Evolutionary conservation across 2,329 filamentous ascomycete species (phyloP), one percentile per base, ranked within the genome.

Genomic region (Pseudomassariella vexata): DNA sequence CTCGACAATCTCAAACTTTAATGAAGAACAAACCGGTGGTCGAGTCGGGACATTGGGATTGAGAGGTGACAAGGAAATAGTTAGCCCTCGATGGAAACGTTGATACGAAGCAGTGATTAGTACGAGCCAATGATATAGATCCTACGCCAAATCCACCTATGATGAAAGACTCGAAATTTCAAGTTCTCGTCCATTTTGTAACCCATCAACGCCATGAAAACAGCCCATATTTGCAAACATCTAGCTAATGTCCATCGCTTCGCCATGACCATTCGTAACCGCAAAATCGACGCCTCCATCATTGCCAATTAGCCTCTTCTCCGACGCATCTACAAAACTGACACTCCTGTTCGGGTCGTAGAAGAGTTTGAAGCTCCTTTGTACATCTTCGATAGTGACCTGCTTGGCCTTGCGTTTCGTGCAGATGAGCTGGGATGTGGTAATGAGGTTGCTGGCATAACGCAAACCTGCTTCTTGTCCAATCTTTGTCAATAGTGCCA

Each of bases 381-480:
- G 84, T 9, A 98, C 89, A 53, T 98, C 92, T 35, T 86, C 79
- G 36, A 95, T 74, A 36, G 74, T 77, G 28, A 98, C 85, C 51
- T 90, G 82, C 59, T 85, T 86, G 11, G 83, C 82, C 52, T 80
- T 83, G 44, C 89, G 78, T 73, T 95, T 96, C 50, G 85, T 79
- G 40, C 79, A 79, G 30, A 96, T 73, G 26, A 98, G 74, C 58
- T 94, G 84, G 5, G 87, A 92, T 2, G 92, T 95, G 15, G 85
- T 94, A 61, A 98, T 95, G 35, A 98, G 79, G 57, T 98, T 95
- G 66, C 87, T 94, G n/a, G 89, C 90, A 56, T 98, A 98, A 47
- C 92, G 76, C 30, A 98, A 70, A 16, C 90, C 90, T 2, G 88
- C 82, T 59, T 98, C 92, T 51, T 89, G 76, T 19, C 89, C 92